Conservation (phyloP, 164 flowering plant genomes). For the Echeveria elegans region DNA sequence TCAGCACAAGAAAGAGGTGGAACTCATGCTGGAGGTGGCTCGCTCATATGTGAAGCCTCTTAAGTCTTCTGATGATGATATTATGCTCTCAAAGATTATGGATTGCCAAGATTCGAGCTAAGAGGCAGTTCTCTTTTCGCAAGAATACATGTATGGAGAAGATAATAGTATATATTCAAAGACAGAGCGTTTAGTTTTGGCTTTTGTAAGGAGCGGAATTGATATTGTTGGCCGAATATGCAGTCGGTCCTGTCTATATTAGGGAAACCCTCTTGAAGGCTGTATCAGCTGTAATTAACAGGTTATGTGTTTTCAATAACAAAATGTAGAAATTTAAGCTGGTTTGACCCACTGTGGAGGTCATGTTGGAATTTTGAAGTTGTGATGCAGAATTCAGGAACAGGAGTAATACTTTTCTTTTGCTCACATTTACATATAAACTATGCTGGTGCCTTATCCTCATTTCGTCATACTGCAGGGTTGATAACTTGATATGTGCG, state of each 20-base stretch:
- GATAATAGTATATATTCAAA: too few species aligned
- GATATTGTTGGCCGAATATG: too few species aligned
- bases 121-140: too few species aligned
- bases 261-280: too few species aligned
- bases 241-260: too few species aligned
- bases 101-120: neutral
- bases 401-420: neutral
- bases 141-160: neutral
- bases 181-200: neutral
- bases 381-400: neutral
- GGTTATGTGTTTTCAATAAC: too few species aligned
- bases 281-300: too few species aligned
- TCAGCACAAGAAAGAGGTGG: conserved; percentile 76
- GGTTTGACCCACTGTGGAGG: too few species aligned
- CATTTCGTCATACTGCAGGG: neutral
- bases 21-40: conserved; percentile 57
- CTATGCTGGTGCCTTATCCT: neutral
- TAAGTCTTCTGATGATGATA: conserved; percentile 16
- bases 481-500: neutral
- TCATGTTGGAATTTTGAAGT: neutral
- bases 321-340: too few species aligned
- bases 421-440: neutral
- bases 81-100: neutral
- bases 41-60: conserved; percentile 43
- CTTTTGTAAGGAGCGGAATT: too few species aligned